Evolutionary conservation across 257 asterid species (phyloP), one percentile per base, ranked within the genome.

Genomic region (Prunella vulgaris): DNA sequence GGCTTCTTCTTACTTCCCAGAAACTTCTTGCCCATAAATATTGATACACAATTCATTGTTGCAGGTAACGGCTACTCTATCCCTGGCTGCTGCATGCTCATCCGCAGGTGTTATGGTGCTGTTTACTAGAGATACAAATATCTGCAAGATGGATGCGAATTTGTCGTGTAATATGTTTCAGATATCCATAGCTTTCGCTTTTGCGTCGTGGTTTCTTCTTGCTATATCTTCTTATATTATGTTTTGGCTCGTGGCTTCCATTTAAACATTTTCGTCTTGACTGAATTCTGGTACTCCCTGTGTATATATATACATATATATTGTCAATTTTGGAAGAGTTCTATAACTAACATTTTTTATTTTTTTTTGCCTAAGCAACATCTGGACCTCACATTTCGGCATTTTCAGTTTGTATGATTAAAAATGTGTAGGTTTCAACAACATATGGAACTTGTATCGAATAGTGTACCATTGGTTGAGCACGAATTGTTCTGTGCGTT

Each of bases 51-150:
- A 60, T 72, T 15, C 73, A 25, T 64, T 40, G 0, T 57, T 79
- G 82, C 85, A 92, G 98, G 97, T 90, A 64, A 92, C 95, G 2
- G 84, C 95, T 7, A 85, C 89, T 63, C 84, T 92, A 56, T 87
- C 97, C 21, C 93, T 92, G 12, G 97, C 95, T 37, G 97, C 96
- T 42, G 94, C 96, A 21, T 79, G 93, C 79, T 90, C 98, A n/a
- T 92, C 98, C 21, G 94, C 93, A 10, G 98, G 97, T 10, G 98
- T 92, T 59, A 71, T 79, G 63, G 84, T 89, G 54, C 91, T 92
- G 46, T 86, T 85, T 63, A 75, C 78, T 40, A 83, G 69, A 72
- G 97, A 92, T 72, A 81, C 96, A 51, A 53, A 27, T 33, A 70
- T 87, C 70, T 92, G 98, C 88, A 69, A 42, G 42, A 0, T 9